Evolutionary conservation across 495 filamentous ascomycete species (phyloP), one percentile per base, ranked within the genome.

Genomic region (Staphylotrichum tortipilum): DNA sequence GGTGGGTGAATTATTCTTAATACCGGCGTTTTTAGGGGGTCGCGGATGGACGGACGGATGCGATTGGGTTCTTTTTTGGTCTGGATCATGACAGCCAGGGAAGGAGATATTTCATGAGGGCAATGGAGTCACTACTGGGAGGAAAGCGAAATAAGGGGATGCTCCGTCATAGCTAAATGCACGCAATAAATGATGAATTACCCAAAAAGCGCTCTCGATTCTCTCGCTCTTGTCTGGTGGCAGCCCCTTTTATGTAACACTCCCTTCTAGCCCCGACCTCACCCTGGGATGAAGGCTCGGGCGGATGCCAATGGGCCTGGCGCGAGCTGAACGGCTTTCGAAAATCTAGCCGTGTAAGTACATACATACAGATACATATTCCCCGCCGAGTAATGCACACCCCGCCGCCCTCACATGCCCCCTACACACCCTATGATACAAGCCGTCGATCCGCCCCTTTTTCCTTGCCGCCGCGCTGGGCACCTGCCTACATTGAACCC

Each of bases 401-500:
- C 50, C 31, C 18, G n/a, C n/a, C n/a, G n/a, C n/a, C n/a, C n/a
- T n/a, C n/a, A n/a, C n/a, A 18, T 24, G 31, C 37, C 35, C 45
- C 43, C 53, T 60, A 60, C 57, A 60, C 33, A n/a, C n/a, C n/a
- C n/a, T 60, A 60, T 60, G 54, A 51, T 60, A 60, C 57, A 60
- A n/a, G n/a, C n/a, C n/a, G 29, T 37, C 23, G 36, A 10, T 33
- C 23, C 15, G n/a, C 11, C 21, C 29, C 23, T 14, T 21, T 44
- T 22, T 14, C 41, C 19, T 23, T 22, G n/a, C n/a, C n/a, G n/a
- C n/a, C n/a, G n/a, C n/a, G n/a, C n/a, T n/a, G n/a, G n/a, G n/a
- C n/a, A n/a, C n/a, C n/a, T n/a, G n/a, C n/a, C n/a, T n/a, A n/a
- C n/a, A n/a, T n/a, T n/a, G n/a, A n/a, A n/a, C n/a, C n/a, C n/a